Base-by-base conservation (phyloP, 2,329 filamentous ascomycete species). In the Talaromyces sp. region DNA sequence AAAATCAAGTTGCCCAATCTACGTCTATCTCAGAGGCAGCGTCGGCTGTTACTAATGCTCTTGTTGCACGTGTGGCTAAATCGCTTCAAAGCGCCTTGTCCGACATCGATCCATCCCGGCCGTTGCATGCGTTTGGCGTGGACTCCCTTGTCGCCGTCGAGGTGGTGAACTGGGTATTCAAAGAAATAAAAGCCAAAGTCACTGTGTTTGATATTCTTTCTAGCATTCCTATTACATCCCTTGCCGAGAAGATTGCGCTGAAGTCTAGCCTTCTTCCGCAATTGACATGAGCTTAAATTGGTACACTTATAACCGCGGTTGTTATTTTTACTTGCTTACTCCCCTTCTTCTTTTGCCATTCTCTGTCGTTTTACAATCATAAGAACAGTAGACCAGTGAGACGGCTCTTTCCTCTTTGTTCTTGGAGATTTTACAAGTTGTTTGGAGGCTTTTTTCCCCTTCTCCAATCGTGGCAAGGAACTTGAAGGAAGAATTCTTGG, bases 181-280 rank as follows among this genome's bases (percentile, higher is more conserved):
- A 51, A 42, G 55, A 67, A 59, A 33, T 63, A n/a, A 61, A 68
- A 44, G 59, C 61, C 9, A 59, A 31, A 18, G 18, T 60, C 2
- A 60, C 51, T 3, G 71, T 75, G 8, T 74, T 77, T 61, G 73
- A 76, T 16, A 74, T 77, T 14, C 36, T 56, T n/a, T 28, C 33
- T 40, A 27, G 27, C 16, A 40, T 56, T 33, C 36, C 54, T 5
- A 56, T 56, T 16, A 40, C 54, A 34, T 40, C 33, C 2, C 36
- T 56, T 27, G 33, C 54, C 6, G 54, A 40, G 12, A 56, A 56
- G 30, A 40, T 56, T 34, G 54, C 54, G 27, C 14, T 56, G 5
- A 56, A 56, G 44, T 51, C 44, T 27, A 51, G 44, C 27, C 27
- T 51, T 23, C 18, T 51, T 2, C 44, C 44, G 9, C 44, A 51